phyloP scores from a whole-genome alignment of 768 basidiomycete species.

The Mycena polygramma region DNA sequence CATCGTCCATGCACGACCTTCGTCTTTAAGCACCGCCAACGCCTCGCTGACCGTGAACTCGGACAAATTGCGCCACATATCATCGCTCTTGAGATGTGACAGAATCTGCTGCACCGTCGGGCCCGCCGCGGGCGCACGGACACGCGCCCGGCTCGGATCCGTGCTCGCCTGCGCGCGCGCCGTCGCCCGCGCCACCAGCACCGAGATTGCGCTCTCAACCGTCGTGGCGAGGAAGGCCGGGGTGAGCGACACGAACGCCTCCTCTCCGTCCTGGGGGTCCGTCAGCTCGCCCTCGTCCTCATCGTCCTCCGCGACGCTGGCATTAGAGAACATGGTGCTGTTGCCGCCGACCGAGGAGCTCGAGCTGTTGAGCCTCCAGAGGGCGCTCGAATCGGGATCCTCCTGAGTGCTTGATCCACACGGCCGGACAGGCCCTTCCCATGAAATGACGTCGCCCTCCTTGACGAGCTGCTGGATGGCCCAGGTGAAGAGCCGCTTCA shows the following conservation, averaged over 20 bases:
- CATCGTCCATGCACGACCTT: too few species aligned
- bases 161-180: background rate
- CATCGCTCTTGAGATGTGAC: constrained; percentile 21
- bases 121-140: background rate
- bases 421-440: constrained; percentile 63
- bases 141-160: background rate
- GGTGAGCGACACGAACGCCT: constrained; percentile 75
- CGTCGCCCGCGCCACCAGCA: constrained; percentile 48
- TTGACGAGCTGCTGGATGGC: constrained; percentile 73
- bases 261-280: constrained; percentile 73
- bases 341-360: constrained; percentile 44
- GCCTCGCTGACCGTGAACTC: constrained; percentile 27
- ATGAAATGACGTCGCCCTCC: constrained; percentile 82
- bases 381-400: constrained; percentile 43
- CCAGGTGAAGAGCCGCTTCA: constrained; percentile 78
- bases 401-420: constrained; percentile 39
- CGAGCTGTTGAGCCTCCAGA: constrained; percentile 65
- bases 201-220: constrained; percentile 61
- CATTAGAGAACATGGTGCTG: constrained; percentile 47
- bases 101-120: constrained; percentile 17
- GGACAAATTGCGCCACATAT: constrained; percentile 37
- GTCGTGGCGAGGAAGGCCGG: constrained; percentile 60
- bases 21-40: constrained; percentile 20
- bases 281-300: constrained; percentile 66
- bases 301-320: constrained; percentile 46